Evolutionary conservation across 1,284 basidiomycete species (phyloP).

Genomic region (Malassezia pachydermatis): DNA sequence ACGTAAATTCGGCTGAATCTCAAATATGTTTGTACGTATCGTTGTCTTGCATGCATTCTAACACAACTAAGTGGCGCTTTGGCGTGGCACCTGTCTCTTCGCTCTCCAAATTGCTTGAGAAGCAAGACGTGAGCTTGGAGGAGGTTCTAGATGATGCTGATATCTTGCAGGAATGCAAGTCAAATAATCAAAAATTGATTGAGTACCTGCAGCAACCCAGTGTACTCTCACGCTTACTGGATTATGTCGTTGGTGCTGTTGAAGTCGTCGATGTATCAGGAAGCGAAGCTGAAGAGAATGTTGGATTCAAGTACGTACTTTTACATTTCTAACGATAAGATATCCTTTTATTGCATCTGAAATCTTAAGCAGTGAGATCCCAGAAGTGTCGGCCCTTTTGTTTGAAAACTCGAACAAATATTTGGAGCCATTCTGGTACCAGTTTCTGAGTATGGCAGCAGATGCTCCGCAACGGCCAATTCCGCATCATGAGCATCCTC

Average conservation of each 20-base stretch:
- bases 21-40: constrained; percentile 18
- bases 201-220: constrained; percentile 72
- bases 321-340: constrained; percentile 15
- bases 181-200: constrained; percentile 76
- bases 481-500: constrained; percentile 41
- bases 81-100: constrained; percentile 42
- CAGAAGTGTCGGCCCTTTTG: constrained; percentile 83
- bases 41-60: not conserved
- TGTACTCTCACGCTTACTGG: constrained; percentile 66
- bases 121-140: constrained; percentile 57
- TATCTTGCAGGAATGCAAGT: constrained; percentile 85
- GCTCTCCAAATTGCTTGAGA: constrained; percentile 40
- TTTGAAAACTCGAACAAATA: constrained; percentile 60
- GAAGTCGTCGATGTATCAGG: constrained; percentile 59
- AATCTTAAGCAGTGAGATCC: constrained; percentile 88
- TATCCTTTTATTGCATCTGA: constrained; percentile 92
- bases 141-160: constrained; percentile 89
- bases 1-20: not conserved
- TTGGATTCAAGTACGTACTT: constrained; percentile 40
- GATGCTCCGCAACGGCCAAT: constrained; percentile 22
- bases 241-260: constrained; percentile 74
- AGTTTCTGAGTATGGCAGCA: constrained; percentile 54
- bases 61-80: constrained; percentile 36
- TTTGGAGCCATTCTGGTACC: constrained; percentile 69
- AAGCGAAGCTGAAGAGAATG: constrained; percentile 42